phyloP scores from a whole-genome alignment of 805 yeast species.

The Suhomyces sp. region DNA sequence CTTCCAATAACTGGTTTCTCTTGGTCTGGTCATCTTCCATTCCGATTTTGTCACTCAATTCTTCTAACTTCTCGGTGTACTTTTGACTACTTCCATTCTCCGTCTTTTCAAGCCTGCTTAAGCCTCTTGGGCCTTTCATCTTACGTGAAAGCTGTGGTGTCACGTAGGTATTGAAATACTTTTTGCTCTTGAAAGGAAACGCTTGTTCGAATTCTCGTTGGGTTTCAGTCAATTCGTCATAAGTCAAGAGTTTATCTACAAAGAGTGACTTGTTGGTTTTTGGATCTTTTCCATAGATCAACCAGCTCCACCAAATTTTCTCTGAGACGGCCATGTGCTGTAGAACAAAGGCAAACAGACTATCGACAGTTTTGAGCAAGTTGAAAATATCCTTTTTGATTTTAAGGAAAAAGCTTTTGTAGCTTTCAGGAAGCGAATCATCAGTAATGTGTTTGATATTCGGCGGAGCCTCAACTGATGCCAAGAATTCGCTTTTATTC shows the following conservation, averaged over 20 bases:
- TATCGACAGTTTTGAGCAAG: slow-evolving; percentile 21
- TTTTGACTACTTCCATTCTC: slow-evolving; percentile 3
- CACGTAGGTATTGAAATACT: slow-evolving; percentile 40
- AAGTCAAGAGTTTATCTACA: slow-evolving; percentile 17
- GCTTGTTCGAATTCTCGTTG: slow-evolving; percentile 16
- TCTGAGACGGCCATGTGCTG: slow-evolving; percentile 28
- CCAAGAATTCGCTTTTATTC: slow-evolving; percentile 21
- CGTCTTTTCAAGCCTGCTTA: slow-evolving; percentile 15
- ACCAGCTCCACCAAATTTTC: slow-evolving; percentile 40
- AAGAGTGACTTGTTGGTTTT: slow-evolving; percentile 28
- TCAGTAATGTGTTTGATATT: slow-evolving; percentile 37
- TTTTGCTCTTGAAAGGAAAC: slow-evolving; percentile 30
- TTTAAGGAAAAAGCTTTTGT: slow-evolving; percentile 18
- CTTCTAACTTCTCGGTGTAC: slow-evolving; percentile 8
- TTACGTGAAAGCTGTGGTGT: slow-evolving; percentile 43
- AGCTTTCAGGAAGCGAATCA: slow-evolving; percentile 22
- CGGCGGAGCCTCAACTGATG: slow-evolving; percentile 22
- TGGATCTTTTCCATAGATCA: slow-evolving; percentile 36
- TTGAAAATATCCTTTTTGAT: slow-evolving; percentile 28
- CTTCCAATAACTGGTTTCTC: slow-evolving; percentile 18
- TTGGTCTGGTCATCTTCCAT: slow-evolving; percentile 5
- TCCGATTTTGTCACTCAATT: slow-evolving; percentile 12
- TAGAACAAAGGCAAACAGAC: slow-evolving; percentile 25
- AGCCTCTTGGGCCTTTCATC: slow-evolving; percentile 35
- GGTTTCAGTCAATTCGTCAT: slow-evolving; percentile 19